phyloP scores from a whole-genome alignment of 78 protist species.

The Dictyostelium purpureum region DNA sequence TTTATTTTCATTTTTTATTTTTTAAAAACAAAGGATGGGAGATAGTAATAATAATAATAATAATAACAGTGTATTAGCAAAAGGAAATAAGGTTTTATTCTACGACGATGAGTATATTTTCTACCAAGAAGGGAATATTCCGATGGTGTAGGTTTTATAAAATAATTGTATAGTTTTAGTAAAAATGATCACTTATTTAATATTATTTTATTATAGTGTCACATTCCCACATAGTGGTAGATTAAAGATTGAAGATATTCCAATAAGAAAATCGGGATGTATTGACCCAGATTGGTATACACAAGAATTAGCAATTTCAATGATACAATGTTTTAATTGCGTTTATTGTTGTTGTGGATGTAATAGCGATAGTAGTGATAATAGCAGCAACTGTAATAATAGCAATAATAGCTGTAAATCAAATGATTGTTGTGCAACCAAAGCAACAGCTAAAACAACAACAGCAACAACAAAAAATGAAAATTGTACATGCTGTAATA shows the following conservation, averaged over 20 bases:
- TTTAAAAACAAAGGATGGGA: too few relatives aligned
- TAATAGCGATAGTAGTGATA: neutral
- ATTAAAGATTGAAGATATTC: constrained; percentile 2
- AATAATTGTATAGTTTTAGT: neutral
- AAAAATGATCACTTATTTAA: neutral
- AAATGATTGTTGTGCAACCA: neutral
- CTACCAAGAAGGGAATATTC: constrained; percentile 51
- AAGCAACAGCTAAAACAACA: neutral
- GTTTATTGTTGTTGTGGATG: constrained; percentile 15
- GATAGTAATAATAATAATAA: too few relatives aligned
- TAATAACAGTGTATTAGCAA: too few relatives aligned
- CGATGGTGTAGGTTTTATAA: constrained; percentile 13
- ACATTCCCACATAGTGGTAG: constrained; percentile 71
- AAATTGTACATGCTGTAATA: constrained; percentile 24
- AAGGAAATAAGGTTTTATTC: neutral
- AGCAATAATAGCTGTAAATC: neutral
- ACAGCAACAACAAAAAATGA: neutral
- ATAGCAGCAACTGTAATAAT: neutral
- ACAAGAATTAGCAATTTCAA: constrained; percentile 1
- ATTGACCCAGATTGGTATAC: constrained; percentile 43
- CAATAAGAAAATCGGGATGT: constrained; percentile 33
- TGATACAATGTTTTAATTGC: constrained; percentile 48
- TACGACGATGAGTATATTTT: constrained; percentile 35
- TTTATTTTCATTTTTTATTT: too few relatives aligned
- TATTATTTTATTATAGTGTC: neutral